phyloP scores from a whole-genome alignment of 192 early-diverging fungal species.

The Rhizophagus prolifer region DNA sequence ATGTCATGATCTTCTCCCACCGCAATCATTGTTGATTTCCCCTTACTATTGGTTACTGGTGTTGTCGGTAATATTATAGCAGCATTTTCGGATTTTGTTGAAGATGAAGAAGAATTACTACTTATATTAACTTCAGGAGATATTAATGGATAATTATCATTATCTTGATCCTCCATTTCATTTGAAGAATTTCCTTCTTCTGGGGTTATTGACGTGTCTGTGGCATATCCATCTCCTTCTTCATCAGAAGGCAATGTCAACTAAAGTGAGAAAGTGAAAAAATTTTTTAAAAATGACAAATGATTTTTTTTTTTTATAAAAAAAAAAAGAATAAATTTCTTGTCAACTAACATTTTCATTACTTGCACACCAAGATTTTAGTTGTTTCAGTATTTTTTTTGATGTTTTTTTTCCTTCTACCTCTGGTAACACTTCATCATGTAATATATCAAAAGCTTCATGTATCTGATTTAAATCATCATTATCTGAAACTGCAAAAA shows the following conservation, averaged over 20 bases:
- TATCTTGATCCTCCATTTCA: conserved; percentile 16
- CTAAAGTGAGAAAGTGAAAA: background rate
- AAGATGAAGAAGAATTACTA: conserved; percentile 4
- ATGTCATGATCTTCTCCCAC: background rate
- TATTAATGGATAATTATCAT: background rate
- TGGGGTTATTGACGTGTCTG: conserved; percentile 9
- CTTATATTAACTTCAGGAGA: background rate
- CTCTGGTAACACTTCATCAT: conserved; percentile 9
- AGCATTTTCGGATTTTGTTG: conserved; percentile 13
- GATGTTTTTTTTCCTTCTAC: conserved; percentile 30
- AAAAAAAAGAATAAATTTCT: background rate
- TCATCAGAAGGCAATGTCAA: background rate
- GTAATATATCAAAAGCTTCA: conserved; percentile 13
- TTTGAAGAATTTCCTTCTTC: conserved; percentile 18
- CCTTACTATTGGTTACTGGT: background rate
- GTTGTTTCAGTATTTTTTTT: conserved; percentile 31
- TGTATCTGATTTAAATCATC: conserved; percentile 19
- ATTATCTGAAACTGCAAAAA: conserved; percentile 16
- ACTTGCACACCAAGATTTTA: conserved; percentile 14
- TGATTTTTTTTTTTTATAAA: background rate
- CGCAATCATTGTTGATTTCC: background rate
- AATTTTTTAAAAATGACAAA: background rate
- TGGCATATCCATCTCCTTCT: conserved; percentile 16
- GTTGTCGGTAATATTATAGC: too few relatives aligned
- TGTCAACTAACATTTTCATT: background rate